Conservation (phyloP, 139 green algal genomes). For the Monoraphidium neglectum region DNA sequence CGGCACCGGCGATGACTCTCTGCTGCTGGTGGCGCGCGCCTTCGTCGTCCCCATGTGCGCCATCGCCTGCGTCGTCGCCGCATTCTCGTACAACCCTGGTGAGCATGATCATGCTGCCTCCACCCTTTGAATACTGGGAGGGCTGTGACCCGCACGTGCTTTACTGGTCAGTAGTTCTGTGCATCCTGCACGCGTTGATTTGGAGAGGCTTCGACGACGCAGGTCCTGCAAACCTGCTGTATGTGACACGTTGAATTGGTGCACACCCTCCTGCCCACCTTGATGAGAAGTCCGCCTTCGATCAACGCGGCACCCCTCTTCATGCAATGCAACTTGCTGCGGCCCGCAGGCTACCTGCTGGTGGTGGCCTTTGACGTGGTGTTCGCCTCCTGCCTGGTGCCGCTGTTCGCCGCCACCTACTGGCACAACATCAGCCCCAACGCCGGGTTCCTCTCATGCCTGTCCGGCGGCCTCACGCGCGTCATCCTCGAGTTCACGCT, state of each 20-base stretch:
- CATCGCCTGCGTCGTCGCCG: slow-evolving; percentile 29
- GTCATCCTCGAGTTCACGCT: slow-evolving; percentile 51
- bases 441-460: slow-evolving; percentile 29
- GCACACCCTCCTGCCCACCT: too few relatives aligned
- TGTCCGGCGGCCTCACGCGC: slow-evolving; percentile 27
- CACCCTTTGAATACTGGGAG: too few relatives aligned
- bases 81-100: slow-evolving; percentile 26
- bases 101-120: too few relatives aligned
- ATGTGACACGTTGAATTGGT: too few relatives aligned
- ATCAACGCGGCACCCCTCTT: too few relatives aligned
- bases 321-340: too few relatives aligned
- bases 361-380: slow-evolving; percentile 53
- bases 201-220: too few relatives aligned
- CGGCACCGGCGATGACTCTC: slow-evolving; percentile 23
- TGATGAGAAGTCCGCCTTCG: too few relatives aligned
- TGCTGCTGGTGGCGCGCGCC: slow-evolving; percentile 37
- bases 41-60: slow-evolving; percentile 37
- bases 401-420: slow-evolving; percentile 45
- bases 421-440: slow-evolving; percentile 33
- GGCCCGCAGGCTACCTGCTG: slow-evolving; percentile 47
- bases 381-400: slow-evolving; percentile 36
- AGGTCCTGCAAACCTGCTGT: too few relatives aligned
- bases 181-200: too few relatives aligned
- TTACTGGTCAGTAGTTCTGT: too few relatives aligned
- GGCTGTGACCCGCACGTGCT: too few relatives aligned